Evolutionary conservation across 495 filamentous ascomycete genomes (phyloP), one percentile per base, ranked within the genome.

Genomic region (Acidiella bohemica): DNA sequence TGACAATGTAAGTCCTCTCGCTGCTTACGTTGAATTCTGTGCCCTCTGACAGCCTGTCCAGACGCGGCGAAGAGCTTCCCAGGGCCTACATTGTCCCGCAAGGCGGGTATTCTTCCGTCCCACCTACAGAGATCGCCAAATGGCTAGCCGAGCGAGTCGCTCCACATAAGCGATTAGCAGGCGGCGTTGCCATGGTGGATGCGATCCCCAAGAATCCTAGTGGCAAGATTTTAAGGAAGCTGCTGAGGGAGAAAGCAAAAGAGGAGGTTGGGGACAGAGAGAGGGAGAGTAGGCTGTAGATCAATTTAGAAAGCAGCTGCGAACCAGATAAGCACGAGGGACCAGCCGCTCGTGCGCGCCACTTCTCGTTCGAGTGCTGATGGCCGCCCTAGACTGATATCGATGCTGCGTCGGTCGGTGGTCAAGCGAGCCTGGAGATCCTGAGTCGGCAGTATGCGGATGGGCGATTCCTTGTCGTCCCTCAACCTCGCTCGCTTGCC

Each of bases 201-300:
- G 45, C 22, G 2, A 60, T 63, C 26, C 60, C 60, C 2, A 63
- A 61, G 50, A 63, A 61, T 42, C 60, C 60, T 13, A 60, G 57
- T n/a, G 60, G 60, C 0, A 63, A 63, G 43, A 63, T 63, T 13
- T 19, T 61, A 31, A 38, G 60, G 16, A 61, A 55, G 37, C 3
- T 50, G 4, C 29, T 61, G 32, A 32, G 59, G n/a, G 60, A 63
- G 10, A 41, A 48, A 37, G 60, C 57, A 9, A 54, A 55, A 38
- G 44, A 26, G 19, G 55, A 61, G 37, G 39, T 50, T 11, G 45
- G 49, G 12, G 52, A 57, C 19, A 31, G 40, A 23, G 46, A 41
- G 30, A 36, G 31, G 28, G 46, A 36, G 24, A 46, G 39, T 34
- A 42, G 34, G 44, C 28, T 56, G 26, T 56, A n/a, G n/a, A n/a